phyloP scores from a whole-genome alignment of 2,329 filamentous ascomycete species.

The Microdochium bolleyi region DNA sequence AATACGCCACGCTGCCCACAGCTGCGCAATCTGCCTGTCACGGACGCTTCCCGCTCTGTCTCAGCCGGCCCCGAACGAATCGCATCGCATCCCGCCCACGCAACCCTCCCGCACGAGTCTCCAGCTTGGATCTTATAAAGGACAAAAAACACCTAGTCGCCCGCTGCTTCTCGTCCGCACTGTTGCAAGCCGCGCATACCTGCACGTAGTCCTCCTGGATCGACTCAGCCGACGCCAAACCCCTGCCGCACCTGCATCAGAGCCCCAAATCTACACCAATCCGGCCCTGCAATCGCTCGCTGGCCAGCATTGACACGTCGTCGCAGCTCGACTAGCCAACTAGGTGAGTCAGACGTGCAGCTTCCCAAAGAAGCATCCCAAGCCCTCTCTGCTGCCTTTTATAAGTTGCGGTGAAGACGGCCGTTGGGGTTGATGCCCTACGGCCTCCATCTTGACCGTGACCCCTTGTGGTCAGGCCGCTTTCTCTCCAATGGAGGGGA shows the following conservation, averaged over 20 bases:
- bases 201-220: too few species aligned
- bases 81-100: background rate
- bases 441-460: background rate
- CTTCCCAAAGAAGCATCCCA: constrained; percentile 6
- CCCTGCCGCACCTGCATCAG: constrained; percentile 17
- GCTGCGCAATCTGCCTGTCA: background rate
- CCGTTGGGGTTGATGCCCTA: background rate
- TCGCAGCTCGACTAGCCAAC: constrained; percentile 15
- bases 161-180: too few species aligned
- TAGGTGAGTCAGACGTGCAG: constrained; percentile 24
- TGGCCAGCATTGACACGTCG: constrained; percentile 15
- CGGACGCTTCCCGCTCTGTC: background rate
- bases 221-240: constrained; percentile 11
- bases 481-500: background rate
- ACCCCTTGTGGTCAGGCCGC: background rate
- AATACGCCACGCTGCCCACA: background rate
- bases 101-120: background rate
- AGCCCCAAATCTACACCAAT: constrained; percentile 20
- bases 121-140: too few species aligned
- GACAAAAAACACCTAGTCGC: too few species aligned
- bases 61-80: background rate
- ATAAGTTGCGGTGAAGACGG: constrained; percentile 4
- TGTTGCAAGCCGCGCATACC: background rate
- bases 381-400: constrained; percentile 6
- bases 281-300: constrained; percentile 8